Evolutionary conservation across 345 rosid species (phyloP).

Genomic region (Raphanus sativus): DNA sequence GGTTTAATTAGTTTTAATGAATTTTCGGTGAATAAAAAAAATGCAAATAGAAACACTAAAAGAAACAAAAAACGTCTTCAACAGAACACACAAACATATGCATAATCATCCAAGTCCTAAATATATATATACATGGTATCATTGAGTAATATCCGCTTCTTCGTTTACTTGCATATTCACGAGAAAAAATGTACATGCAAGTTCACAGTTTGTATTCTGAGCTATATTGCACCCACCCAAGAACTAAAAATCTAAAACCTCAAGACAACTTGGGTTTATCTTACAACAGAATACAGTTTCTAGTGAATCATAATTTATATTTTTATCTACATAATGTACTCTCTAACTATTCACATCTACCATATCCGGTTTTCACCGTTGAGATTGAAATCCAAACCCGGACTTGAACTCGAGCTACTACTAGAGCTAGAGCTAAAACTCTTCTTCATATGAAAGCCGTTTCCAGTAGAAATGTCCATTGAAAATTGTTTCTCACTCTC

Average conservation of each 20-base stretch:
- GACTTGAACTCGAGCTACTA: background rate
- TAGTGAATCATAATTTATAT: background rate
- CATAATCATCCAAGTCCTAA: background rate
- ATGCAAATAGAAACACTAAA: background rate
- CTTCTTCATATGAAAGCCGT: conserved; percentile 14
- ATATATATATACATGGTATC: background rate
- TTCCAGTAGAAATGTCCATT: background rate
- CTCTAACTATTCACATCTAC: conserved; percentile 17
- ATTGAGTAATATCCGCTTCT: background rate
- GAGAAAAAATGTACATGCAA: background rate
- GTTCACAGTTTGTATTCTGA: background rate
- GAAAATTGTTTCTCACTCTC: conserved; percentile 29
- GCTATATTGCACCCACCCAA: background rate
- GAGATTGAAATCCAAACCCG: background rate
- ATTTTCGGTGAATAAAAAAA: too few species aligned
- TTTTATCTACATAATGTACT: background rate
- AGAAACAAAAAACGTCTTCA: background rate
- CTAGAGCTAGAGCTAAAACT: conserved; percentile 5
- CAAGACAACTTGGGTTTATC: conserved; percentile 2
- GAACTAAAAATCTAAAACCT: conserved; percentile 1
- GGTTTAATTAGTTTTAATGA: too few species aligned
- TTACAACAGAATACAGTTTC: background rate
- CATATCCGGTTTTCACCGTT: conserved; percentile 4
- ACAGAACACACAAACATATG: background rate
- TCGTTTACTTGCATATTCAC: background rate